Evolutionary conservation across 495 filamentous ascomycete genomes (phyloP).

Genomic region (Penicillium coffeae): DNA sequence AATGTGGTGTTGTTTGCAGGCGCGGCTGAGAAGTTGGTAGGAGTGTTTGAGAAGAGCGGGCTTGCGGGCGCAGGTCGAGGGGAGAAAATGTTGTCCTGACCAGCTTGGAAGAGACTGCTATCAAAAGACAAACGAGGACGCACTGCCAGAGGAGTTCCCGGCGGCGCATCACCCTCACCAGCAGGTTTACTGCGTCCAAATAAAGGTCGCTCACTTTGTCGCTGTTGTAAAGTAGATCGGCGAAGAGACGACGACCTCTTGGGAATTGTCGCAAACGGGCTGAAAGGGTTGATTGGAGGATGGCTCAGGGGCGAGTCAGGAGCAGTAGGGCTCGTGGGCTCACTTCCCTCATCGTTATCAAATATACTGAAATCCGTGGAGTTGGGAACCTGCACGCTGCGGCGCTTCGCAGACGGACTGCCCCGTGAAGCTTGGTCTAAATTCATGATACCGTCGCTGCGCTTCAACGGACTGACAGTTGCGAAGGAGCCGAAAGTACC

Average conservation of each 20-base stretch:
- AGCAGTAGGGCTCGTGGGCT: constrained; percentile 22
- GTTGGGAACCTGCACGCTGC: constrained; percentile 70
- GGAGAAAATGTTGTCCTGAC: constrained; percentile 58
- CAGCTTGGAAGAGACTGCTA: constrained; percentile 56
- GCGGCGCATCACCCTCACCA: constrained; percentile 28
- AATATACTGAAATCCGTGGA: constrained; percentile 70
- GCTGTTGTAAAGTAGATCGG: constrained; percentile 83
- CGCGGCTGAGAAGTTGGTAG: constrained; percentile 10
- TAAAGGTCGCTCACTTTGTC: constrained; percentile 61
- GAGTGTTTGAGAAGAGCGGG: constrained; percentile 33
- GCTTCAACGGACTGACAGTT: constrained; percentile 83
- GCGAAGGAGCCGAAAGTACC: constrained; percentile 46
- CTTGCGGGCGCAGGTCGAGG: constrained; percentile 27
- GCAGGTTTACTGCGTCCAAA: constrained; percentile 45
- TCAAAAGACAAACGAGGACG: constrained; percentile 76
- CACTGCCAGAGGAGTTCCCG: constrained; percentile 37
- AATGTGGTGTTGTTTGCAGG: constrained; percentile 30
- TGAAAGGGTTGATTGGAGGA: constrained; percentile 28
- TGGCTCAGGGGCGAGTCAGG: constrained; percentile 24
- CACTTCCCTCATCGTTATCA: constrained; percentile 40
- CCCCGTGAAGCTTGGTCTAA: constrained; percentile 71
- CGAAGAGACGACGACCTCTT: constrained; percentile 66
- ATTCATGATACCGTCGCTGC: constrained; percentile 87
- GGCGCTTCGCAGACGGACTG: constrained; percentile 81
- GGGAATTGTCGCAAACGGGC: constrained; percentile 42